Evolutionary conservation across 257 asterid genomes (phyloP).

Genomic region (Nicotiana obtusifolia): DNA sequence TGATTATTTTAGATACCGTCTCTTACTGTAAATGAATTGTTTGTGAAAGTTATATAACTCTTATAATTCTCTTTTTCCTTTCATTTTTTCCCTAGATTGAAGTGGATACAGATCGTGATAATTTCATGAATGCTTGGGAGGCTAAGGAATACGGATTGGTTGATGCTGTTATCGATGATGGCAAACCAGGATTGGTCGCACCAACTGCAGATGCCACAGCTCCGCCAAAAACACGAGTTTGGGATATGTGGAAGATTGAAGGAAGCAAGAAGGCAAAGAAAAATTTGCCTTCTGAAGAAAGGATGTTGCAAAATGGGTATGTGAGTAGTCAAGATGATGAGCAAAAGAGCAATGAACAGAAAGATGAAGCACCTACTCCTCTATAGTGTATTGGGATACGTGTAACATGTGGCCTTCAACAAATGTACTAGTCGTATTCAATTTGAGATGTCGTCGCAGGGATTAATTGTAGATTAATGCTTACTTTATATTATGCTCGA

Average conservation of each 20-base stretch:
- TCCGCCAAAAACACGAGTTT: conserved; percentile 73
- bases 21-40: background rate
- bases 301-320: conserved; percentile 33
- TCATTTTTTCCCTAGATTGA: conserved; percentile 40
- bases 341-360: conserved; percentile 31
- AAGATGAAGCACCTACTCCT: conserved; percentile 46
- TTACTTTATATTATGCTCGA: background rate
- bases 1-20: conserved; percentile 8
- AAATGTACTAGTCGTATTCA: background rate
- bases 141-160: conserved; percentile 86
- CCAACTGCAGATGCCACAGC: conserved; percentile 55
- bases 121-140: conserved; percentile 93
- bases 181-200: conserved; percentile 90
- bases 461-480: background rate
- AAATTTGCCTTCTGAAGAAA: conserved; percentile 73
- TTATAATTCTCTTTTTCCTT: background rate
- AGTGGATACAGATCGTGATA: conserved; percentile 70
- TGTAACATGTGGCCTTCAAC: background rate
- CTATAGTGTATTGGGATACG: conserved; percentile 4
- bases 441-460: background rate
- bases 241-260: conserved; percentile 63
- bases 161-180: conserved; percentile 87
- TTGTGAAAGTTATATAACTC: background rate
- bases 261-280: conserved; percentile 53
- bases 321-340: conserved; percentile 26